These are phyloP conservation scores for Lichtheimia hyalospora DNA, from an alignment of 371 early-diverging fungal genomes.

Conservation along the genomic window DNA sequence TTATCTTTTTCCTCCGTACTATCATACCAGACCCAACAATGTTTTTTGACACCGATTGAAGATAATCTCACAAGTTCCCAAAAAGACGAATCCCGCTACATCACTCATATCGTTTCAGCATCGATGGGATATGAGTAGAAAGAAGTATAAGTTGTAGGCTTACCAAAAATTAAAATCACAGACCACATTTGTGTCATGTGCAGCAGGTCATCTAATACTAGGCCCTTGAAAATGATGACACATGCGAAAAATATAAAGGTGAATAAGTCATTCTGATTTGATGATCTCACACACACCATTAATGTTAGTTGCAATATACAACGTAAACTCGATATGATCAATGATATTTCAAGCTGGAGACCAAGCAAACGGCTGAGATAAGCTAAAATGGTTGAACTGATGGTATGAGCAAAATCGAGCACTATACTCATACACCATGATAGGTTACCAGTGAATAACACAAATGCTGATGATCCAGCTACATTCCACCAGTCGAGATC, in stretches of 20 bases:
- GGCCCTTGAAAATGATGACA: background rate
- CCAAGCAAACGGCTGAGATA: background rate
- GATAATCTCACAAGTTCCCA: conserved; percentile 9
- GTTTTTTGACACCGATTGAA: conserved; percentile 7
- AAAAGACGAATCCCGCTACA: conserved; percentile 5
- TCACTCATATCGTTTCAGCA: background rate
- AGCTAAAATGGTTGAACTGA: conserved; percentile 1
- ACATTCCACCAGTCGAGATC: conserved; percentile 20
- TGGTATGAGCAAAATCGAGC: background rate
- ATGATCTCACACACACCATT: conserved; percentile 2
- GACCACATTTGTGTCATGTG: conserved; percentile 1
- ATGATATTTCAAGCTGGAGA: conserved; percentile 1
- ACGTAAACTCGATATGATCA: conserved; percentile 11
- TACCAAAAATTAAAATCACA: conserved; percentile 15
- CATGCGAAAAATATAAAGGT: background rate
- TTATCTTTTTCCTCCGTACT: background rate
- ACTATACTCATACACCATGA: background rate
- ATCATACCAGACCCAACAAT: conserved; percentile 9
- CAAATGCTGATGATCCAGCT: conserved; percentile 8
- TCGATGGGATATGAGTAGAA: background rate
- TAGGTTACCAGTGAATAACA: conserved; percentile 9
- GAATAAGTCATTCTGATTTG: too few species aligned
- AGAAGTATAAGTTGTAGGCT: background rate
- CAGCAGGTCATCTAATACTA: conserved; percentile 11
- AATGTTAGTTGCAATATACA: conserved; percentile 10